phyloP scores from a whole-genome alignment of 148 eudicot genomes.

The Salicornia ramosissima region DNA sequence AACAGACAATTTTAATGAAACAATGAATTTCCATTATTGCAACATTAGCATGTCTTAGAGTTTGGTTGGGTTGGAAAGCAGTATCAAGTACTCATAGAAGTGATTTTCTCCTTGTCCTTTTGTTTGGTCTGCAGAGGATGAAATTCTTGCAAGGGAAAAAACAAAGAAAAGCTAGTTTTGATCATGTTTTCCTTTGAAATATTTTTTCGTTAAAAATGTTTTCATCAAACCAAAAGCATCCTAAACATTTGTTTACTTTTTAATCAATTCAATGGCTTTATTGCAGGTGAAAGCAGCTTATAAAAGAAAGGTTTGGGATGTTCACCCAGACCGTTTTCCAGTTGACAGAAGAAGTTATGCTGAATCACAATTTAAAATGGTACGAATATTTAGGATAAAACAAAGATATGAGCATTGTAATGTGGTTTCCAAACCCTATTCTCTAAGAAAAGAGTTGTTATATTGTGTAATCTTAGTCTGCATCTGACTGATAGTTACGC shows the following conservation, averaged over 20 bases:
- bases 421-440: background rate
- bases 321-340: slow-evolving; percentile 71
- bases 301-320: slow-evolving; percentile 58
- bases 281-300: slow-evolving; percentile 68
- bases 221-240: too few relatives aligned
- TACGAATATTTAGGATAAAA: slow-evolving; percentile 12
- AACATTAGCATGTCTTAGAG: too few relatives aligned
- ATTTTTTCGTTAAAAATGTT: too few relatives aligned
- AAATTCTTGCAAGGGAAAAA: too few relatives aligned
- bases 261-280: background rate
- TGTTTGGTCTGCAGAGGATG: too few relatives aligned
- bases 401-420: background rate
- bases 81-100: too few relatives aligned
- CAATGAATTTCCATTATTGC: slow-evolving; percentile 28
- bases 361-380: slow-evolving; percentile 57
- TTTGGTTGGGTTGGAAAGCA: too few relatives aligned
- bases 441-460: background rate
- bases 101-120: too few relatives aligned
- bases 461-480: background rate
- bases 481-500: background rate
- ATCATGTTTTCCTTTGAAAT: too few relatives aligned
- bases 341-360: slow-evolving; percentile 37
- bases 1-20: slow-evolving; percentile 46
- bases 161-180: too few relatives aligned
- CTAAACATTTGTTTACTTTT: too few relatives aligned